Evolutionary conservation across 2,329 filamentous ascomycete species (phyloP).

Genomic region (Hymenoscyphus occultus): DNA sequence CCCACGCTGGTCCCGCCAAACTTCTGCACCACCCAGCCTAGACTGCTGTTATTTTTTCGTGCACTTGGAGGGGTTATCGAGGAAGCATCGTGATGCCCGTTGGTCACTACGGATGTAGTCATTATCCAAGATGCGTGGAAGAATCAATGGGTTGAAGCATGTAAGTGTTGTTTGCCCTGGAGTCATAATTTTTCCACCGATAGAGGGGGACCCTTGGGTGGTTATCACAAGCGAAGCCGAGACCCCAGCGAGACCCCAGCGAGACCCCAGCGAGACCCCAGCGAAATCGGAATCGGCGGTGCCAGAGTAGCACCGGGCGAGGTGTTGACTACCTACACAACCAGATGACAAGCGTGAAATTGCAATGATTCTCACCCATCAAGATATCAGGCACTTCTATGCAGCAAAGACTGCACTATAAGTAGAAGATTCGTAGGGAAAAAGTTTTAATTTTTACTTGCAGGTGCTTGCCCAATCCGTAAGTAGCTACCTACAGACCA

Average conservation of each 20-base stretch:
- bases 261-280: neutral
- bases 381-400: neutral
- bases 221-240: constrained; percentile 2
- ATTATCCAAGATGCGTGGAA: constrained; percentile 20
- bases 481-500: too few species aligned
- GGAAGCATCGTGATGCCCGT: constrained; percentile 21
- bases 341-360: neutral
- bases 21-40: constrained; percentile 83
- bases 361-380: neutral
- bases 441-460: too few species aligned
- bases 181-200: constrained; percentile 20
- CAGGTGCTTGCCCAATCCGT: too few species aligned
- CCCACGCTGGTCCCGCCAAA: constrained; percentile 95
- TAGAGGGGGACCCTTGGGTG: constrained; percentile 7
- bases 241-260: neutral
- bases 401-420: too few species aligned
- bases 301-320: neutral
- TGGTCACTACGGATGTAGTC: constrained; percentile 20
- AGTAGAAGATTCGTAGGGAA: too few species aligned
- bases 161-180: constrained; percentile 7
- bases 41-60: constrained; percentile 35
- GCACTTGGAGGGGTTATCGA: constrained; percentile 12
- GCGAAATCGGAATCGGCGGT: constrained; percentile 1
- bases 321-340: neutral
- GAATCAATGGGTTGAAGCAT: constrained; percentile 8